A percentile compares a stretch with the other conserved stretches of the same genome.
phyloP scores from a whole-genome alignment of 2,329 filamentous ascomycete species.

The Pseudocercospora macadamiae region DNA sequence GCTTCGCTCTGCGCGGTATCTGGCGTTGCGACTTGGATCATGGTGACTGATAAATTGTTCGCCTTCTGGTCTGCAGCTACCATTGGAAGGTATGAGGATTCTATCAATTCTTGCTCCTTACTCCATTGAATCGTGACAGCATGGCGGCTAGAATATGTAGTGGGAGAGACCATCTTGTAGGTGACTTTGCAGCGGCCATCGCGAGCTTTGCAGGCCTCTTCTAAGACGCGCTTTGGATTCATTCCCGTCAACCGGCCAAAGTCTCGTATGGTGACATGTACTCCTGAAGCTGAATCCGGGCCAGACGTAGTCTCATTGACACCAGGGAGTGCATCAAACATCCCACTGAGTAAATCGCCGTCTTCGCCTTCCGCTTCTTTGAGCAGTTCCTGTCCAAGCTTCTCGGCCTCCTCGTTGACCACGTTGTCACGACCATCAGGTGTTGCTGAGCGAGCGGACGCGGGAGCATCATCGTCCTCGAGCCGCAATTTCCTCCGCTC shows the following conservation, averaged over 20 bases:
- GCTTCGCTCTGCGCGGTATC: conserved; percentile 81
- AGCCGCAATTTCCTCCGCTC: conserved; percentile 37
- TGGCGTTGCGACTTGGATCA: conserved; percentile 73
- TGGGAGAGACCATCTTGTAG: conserved; percentile 72
- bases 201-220: conserved; percentile 85
- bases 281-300: conserved; percentile 38
- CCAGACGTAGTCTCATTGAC: conserved; percentile 35
- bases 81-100: conserved; percentile 45
- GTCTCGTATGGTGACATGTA: conserved; percentile 68
- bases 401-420: conserved; percentile 55
- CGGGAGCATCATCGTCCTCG: conserved; percentile 18
- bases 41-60: conserved; percentile 65
- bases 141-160: conserved; percentile 75
- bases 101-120: conserved; percentile 65
- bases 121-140: conserved; percentile 77
- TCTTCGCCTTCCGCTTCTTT: conserved; percentile 56
- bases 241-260: conserved; percentile 84
- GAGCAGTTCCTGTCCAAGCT: conserved; percentile 35
- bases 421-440: conserved; percentile 39
- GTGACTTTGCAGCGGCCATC: conserved; percentile 69
- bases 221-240: conserved; percentile 73
- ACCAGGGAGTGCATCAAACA: conserved; percentile 53
- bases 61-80: conserved; percentile 51
- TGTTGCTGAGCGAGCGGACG: not conserved
- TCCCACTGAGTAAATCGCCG: conserved; percentile 58